Percentiles rank a stretch among this genome's conserved stretches.
These are phyloP conservation scores for Beauveria varroae DNA, from an alignment of 2,329 filamentous ascomycete species.

Conservation along the genomic window DNA sequence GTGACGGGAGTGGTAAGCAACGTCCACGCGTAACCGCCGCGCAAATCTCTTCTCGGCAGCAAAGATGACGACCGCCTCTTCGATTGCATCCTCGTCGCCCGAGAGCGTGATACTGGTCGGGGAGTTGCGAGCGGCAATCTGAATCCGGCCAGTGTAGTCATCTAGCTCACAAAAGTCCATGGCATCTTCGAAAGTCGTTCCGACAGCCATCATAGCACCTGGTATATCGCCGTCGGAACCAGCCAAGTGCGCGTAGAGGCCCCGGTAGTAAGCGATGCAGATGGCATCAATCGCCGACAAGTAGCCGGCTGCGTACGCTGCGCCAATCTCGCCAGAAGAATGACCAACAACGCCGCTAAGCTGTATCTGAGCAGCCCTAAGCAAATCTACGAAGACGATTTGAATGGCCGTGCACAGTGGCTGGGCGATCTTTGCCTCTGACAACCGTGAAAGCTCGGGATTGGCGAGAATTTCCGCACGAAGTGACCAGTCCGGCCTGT, in stretches of 20 bases:
- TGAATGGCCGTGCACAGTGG: constrained; percentile 34
- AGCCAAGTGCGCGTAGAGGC: constrained; percentile 25
- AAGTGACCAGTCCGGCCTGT: constrained; percentile 23
- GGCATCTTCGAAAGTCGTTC: constrained; percentile 12
- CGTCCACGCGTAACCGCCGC: constrained; percentile 18
- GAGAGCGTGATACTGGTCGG: constrained; percentile 17
- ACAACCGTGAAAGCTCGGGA: constrained; percentile 20
- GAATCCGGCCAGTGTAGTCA: constrained; percentile 6
- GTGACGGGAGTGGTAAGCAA: constrained; percentile 24
- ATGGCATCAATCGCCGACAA: constrained; percentile 34
- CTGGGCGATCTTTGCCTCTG: constrained; percentile 29
- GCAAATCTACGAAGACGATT: constrained; percentile 31
- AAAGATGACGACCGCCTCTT: constrained; percentile 12
- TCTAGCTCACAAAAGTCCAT: neutral
- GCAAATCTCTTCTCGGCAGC: constrained; percentile 14
- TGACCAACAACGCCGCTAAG: constrained; percentile 31
- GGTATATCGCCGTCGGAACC: constrained; percentile 30
- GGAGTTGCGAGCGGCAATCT: constrained; percentile 15
- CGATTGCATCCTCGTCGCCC: constrained; percentile 18
- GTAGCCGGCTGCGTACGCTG: constrained; percentile 32
- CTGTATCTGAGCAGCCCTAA: constrained; percentile 29
- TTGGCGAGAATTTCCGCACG: constrained; percentile 22
- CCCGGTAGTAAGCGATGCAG: constrained; percentile 38
- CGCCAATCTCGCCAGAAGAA: constrained; percentile 35
- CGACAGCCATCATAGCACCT: constrained; percentile 46